phyloP scores from a whole-genome alignment of 306 rosid genomes.

The Elaeagnus macrophylla region DNA sequence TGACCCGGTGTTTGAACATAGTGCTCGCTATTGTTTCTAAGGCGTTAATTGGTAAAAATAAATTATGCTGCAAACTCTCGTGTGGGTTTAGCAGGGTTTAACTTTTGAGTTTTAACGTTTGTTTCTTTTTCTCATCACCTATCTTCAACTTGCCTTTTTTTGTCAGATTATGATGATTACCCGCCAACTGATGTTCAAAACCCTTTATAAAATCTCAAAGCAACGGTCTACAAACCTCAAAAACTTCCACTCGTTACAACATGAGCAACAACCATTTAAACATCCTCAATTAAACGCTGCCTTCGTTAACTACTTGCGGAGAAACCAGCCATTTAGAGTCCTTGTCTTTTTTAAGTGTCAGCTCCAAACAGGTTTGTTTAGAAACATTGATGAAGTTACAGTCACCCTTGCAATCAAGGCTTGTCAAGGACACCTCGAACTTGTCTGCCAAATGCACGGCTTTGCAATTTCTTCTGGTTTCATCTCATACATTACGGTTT shows the following conservation, averaged over 20 bases:
- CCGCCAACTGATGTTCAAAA: conserved; percentile 33
- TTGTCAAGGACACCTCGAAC: conserved; percentile 41
- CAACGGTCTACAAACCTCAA: conserved; percentile 11
- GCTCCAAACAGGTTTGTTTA: conserved; percentile 20
- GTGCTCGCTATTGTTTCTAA: no score
- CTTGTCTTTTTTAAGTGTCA: conserved; percentile 42
- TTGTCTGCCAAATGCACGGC: conserved; percentile 58
- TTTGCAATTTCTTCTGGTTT: conserved; percentile 41
- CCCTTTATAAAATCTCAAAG: conserved; percentile 6
- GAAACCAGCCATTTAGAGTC: conserved; percentile 33
- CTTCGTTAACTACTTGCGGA: conserved; percentile 39
- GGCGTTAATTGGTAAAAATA: background rate
- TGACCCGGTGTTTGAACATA: no score
- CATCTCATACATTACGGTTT: conserved; percentile 32
- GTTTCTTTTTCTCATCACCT: background rate
- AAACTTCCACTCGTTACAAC: conserved; percentile 20
- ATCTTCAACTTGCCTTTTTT: background rate
- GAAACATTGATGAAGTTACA: conserved; percentile 36
- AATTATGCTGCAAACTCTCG: background rate
- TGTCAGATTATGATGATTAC: conserved; percentile 31
- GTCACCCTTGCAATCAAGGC: conserved; percentile 65
- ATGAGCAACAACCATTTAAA: conserved; percentile 42
- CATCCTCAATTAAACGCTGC: conserved; percentile 33
- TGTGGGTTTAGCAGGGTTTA: background rate
- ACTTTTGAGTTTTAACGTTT: no score